Evolutionary conservation across 495 filamentous ascomycete species (phyloP).

Genomic region (Penicillium cosmopolitanum): DNA sequence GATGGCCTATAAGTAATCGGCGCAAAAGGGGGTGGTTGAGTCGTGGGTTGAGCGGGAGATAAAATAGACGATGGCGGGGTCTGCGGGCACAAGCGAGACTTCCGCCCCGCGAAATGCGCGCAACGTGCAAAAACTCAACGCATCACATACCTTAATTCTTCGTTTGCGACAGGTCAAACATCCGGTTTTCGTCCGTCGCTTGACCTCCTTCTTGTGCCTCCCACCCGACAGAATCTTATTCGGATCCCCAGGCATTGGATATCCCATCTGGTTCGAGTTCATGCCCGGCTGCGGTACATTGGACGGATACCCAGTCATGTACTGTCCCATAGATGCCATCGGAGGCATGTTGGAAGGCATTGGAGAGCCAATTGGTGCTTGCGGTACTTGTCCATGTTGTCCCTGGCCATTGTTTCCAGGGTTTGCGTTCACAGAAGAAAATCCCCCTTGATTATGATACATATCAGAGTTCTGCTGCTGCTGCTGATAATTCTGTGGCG

Average conservation of each 20-base stretch:
- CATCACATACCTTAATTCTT: constrained; percentile 89
- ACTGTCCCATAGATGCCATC: constrained; percentile 50
- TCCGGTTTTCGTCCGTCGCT: constrained; percentile 95
- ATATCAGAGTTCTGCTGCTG: constrained; percentile 40
- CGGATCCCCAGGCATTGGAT: constrained; percentile 44
- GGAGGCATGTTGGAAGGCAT: constrained; percentile 41
- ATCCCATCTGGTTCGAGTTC: constrained; percentile 48
- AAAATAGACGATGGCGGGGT: constrained; percentile 46
- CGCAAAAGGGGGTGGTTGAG: constrained; percentile 19
- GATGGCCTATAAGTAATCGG: constrained; percentile 16
- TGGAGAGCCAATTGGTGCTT: constrained; percentile 51
- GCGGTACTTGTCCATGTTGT: constrained; percentile 43
- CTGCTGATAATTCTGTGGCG: constrained; percentile 38
- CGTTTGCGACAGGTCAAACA: constrained; percentile 97
- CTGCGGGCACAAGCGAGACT: constrained; percentile 52
- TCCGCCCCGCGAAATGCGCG: constrained; percentile 37
- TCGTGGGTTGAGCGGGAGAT: constrained; percentile 28
- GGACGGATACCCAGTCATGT: constrained; percentile 48
- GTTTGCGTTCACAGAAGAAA: constrained; percentile 31
- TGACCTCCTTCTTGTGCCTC: constrained; percentile 98
- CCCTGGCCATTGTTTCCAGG: constrained; percentile 33
- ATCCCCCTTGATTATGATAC: constrained; percentile 38
- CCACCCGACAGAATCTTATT: constrained; percentile 75
- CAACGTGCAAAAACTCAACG: constrained; percentile 36
- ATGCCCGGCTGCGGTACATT: constrained; percentile 40